Conservation (phyloP, 2,329 filamentous ascomycete species). For the Arthroderma sp. region DNA sequence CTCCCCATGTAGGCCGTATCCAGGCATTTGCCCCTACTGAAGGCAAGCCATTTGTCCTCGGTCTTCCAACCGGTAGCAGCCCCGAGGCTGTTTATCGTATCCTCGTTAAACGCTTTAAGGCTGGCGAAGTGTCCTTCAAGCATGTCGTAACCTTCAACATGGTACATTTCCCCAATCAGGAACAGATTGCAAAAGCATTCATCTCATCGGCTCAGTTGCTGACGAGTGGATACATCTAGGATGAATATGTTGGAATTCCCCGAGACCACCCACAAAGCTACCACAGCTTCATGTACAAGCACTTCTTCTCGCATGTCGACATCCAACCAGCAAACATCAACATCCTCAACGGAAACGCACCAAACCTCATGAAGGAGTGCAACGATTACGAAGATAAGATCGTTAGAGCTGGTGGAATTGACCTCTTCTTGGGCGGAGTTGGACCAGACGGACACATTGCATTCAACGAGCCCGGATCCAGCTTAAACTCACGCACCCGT, state of each 20-base stretch:
- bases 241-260: slow-evolving; percentile 76
- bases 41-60: slow-evolving; percentile 64
- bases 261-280: slow-evolving; percentile 76
- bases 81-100: slow-evolving; percentile 66
- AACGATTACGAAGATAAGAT: slow-evolving; percentile 69
- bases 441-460: slow-evolving; percentile 80
- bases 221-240: slow-evolving; percentile 31
- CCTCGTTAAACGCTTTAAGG: slow-evolving; percentile 44
- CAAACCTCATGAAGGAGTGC: slow-evolving; percentile 63
- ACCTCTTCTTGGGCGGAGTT: slow-evolving; percentile 74
- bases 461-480: slow-evolving; percentile 81
- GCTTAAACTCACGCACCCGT: slow-evolving; percentile 60
- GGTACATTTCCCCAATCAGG: slow-evolving; percentile 35
- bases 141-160: slow-evolving; percentile 90
- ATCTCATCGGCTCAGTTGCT: too few species aligned
- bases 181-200: too few species aligned
- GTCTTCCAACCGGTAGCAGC: slow-evolving; percentile 70
- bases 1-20: slow-evolving; percentile 52
- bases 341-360: slow-evolving; percentile 69
- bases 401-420: slow-evolving; percentile 60
- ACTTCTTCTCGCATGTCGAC: slow-evolving; percentile 79
- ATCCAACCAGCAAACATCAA: slow-evolving; percentile 71
- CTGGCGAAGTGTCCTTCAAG: slow-evolving; percentile 59
- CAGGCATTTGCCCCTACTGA: slow-evolving; percentile 61
- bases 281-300: slow-evolving; percentile 86